Evolutionary conservation across 495 filamentous ascomycete genomes (phyloP).

Genomic region (Tuber aestivum): DNA sequence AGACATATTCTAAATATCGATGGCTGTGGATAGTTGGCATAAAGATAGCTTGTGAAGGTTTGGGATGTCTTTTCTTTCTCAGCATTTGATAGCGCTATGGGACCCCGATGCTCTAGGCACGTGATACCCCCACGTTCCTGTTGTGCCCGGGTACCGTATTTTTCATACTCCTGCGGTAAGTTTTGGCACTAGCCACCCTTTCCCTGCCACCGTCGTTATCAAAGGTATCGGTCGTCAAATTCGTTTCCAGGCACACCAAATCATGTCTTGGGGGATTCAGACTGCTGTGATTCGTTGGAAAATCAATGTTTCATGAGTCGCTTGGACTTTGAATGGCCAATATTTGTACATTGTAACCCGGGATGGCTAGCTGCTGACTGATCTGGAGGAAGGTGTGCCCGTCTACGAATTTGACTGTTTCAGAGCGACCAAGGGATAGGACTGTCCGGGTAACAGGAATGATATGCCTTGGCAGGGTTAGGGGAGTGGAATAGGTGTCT

Average conservation of each 20-base stretch:
- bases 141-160: no score
- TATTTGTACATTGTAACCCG: no score
- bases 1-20: conserved; percentile 1
- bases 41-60: background rate
- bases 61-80: background rate
- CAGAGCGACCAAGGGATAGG: no score
- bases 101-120: background rate
- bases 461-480: background rate
- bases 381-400: no score
- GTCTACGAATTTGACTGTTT: no score
- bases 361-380: no score
- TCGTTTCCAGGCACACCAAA: no score
- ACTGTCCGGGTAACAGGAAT: background rate
- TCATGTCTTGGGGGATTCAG: no score
- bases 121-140: background rate
- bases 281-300: no score
- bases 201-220: background rate
- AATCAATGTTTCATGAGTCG: no score
- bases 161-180: background rate
- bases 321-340: no score
- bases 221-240: no score
- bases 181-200: background rate
- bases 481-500: background rate
- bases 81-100: background rate
- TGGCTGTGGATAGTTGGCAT: background rate